Evolutionary conservation across 768 basidiomycete genomes (phyloP).

Genomic region (Tricholoma flavovirens): DNA sequence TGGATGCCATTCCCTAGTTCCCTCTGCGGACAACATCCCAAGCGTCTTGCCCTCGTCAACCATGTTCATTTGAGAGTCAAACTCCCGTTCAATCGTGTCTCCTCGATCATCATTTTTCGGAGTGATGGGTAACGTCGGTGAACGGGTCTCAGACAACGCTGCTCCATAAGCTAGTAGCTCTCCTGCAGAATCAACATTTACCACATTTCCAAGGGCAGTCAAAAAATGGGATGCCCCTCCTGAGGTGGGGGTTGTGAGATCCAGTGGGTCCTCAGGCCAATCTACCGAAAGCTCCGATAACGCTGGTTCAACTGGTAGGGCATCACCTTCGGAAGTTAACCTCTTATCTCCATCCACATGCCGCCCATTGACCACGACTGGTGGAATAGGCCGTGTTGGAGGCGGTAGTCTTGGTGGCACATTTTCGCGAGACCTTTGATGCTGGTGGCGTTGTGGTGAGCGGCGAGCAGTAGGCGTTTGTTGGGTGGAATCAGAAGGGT

Average conservation of each 20-base stretch:
- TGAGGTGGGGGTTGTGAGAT: constrained; percentile 5
- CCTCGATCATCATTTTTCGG: not conserved
- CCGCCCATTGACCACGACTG: constrained; percentile 19
- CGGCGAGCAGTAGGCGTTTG: constrained; percentile 1
- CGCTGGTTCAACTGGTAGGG: constrained; percentile 14
- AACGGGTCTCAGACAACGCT: constrained; percentile 22
- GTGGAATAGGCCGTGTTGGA: constrained; percentile 18
- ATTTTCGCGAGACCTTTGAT: not conserved
- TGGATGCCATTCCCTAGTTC: constrained; percentile 13
- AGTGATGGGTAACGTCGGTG: constrained; percentile 22
- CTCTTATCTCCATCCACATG: constrained; percentile 12
- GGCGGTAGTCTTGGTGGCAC: constrained; percentile 6
- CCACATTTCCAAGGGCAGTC: constrained; percentile 10
- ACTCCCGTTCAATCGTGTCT: not conserved
- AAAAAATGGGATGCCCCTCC: constrained; percentile 10
- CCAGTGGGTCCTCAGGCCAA: constrained; percentile 4
- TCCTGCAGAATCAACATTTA: constrained; percentile 3
- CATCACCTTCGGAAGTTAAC: constrained; percentile 7
- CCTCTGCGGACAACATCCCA: constrained; percentile 12
- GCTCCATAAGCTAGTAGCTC: constrained; percentile 9
- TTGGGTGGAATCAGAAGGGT: not conserved
- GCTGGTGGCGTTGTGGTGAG: constrained; percentile 1
- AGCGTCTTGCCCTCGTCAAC: constrained; percentile 11
- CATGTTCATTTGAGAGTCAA: not conserved
- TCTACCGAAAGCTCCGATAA: constrained; percentile 11